Conservation (phyloP, 345 rosid species). For the Aethionema arabicum region DNA sequence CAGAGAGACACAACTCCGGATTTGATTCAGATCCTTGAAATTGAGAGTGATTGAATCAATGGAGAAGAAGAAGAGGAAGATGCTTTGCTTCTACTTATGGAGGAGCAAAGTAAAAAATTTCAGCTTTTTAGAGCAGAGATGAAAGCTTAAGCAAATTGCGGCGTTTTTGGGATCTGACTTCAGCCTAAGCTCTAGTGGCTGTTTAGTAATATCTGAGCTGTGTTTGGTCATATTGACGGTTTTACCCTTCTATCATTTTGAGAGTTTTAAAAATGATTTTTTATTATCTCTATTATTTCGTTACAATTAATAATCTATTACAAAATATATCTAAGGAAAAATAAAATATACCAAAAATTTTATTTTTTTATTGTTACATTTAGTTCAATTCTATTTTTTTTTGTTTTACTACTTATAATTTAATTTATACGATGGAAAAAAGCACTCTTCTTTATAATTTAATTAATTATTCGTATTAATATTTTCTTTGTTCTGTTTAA, state of each 20-base stretch:
- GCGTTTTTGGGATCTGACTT: constrained; percentile 35
- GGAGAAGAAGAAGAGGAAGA: constrained; percentile 18
- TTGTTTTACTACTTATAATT: too few relatives aligned
- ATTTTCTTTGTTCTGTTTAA: too few relatives aligned
- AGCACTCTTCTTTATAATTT: too few relatives aligned
- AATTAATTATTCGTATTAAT: too few relatives aligned
- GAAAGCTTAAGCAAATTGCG: too few relatives aligned
- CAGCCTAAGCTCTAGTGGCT: constrained; percentile 25
- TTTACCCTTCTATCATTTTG: constrained; percentile 25
- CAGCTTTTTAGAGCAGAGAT: constrained; percentile 3
- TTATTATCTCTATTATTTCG: too few relatives aligned
- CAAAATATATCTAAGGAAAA: too few relatives aligned
- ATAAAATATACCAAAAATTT: too few relatives aligned
- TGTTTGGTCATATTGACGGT: background rate
- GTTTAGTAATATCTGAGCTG: constrained; percentile 10
- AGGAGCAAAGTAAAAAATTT: constrained; percentile 21
- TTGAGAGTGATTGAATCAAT: constrained; percentile 2
- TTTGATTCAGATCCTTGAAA: constrained; percentile 31
- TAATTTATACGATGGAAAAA: too few relatives aligned
- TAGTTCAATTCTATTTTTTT: too few relatives aligned
- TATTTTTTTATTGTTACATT: too few relatives aligned
- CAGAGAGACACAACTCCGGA: constrained; percentile 28
- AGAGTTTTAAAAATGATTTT: background rate
- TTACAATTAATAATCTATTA: too few relatives aligned
- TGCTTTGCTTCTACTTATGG: constrained; percentile 38